Conservation (phyloP, 2,329 filamentous ascomycete genomes). For the Diaporthe vaccinii region DNA sequence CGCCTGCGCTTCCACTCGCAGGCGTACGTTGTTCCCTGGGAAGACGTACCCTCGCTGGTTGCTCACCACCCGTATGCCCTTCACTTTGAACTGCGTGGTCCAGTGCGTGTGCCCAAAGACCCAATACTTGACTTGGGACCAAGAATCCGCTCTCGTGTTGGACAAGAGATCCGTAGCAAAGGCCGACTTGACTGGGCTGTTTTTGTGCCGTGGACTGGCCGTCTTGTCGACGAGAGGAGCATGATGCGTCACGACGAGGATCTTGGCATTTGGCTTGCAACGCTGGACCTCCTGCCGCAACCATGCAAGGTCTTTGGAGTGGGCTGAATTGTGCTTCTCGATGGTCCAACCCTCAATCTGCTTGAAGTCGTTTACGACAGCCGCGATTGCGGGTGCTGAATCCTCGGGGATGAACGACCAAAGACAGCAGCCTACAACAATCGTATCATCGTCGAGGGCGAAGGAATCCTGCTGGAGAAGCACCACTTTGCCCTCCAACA, state of each 20-base stretch:
- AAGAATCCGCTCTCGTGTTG: constrained; percentile 5
- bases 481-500: constrained; percentile 54
- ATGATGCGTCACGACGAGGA: constrained; percentile 70
- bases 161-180: constrained; percentile 65
- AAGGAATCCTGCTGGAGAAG: constrained; percentile 59
- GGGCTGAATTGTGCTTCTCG: constrained; percentile 44
- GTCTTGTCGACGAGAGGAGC: constrained; percentile 63
- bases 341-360: constrained; percentile 61
- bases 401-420: constrained; percentile 64
- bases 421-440: constrained; percentile 71
- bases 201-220: constrained; percentile 62
- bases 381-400: constrained; percentile 59
- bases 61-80: constrained; percentile 55
- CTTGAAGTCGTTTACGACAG: constrained; percentile 55
- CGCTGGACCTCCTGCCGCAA: constrained; percentile 55
- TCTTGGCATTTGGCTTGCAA: constrained; percentile 41
- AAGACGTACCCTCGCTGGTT: constrained; percentile 62
- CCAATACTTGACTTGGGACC: constrained; percentile 52
- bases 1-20: not conserved
- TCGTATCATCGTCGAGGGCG: constrained; percentile 53
- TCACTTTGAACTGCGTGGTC: constrained; percentile 52
- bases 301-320: constrained; percentile 65
- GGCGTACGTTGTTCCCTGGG: constrained; percentile 36
- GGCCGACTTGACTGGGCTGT: constrained; percentile 61
- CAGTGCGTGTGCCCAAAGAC: constrained; percentile 65